Conservation (phyloP, 1,139 yeast species). For the Pichia sp. region DNA sequence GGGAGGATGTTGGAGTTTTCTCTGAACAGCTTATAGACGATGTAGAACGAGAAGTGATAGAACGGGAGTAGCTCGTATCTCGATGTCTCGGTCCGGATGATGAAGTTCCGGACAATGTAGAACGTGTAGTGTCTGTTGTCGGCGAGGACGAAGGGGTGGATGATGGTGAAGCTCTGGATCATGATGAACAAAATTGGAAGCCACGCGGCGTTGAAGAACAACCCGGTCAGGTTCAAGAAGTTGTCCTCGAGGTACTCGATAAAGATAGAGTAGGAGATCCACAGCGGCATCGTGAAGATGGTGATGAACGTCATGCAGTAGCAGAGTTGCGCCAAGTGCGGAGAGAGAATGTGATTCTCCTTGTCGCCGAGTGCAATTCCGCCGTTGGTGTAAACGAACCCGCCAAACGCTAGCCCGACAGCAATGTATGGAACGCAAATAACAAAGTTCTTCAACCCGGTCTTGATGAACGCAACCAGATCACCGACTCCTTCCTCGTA, state of each 20-base stretch:
- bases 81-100: slow-evolving; percentile 42
- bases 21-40: slow-evolving; percentile 36
- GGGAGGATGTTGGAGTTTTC: slow-evolving; percentile 27
- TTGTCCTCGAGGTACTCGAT: slow-evolving; percentile 29
- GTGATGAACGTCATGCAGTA: slow-evolving; percentile 66
- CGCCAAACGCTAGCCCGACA: slow-evolving; percentile 49
- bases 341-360: slow-evolving; percentile 66
- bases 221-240: slow-evolving; percentile 15
- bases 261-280: slow-evolving; percentile 46
- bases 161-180: slow-evolving; percentile 59
- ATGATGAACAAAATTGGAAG: slow-evolving; percentile 41
- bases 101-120: slow-evolving; percentile 67
- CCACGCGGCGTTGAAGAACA: slow-evolving; percentile 23
- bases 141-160: slow-evolving; percentile 87
- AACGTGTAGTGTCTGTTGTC: slow-evolving; percentile 94
- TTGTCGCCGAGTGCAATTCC: slow-evolving; percentile 85
- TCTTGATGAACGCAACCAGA: slow-evolving; percentile 25
- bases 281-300: slow-evolving; percentile 64
- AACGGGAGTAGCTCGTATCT: slow-evolving; percentile 51
- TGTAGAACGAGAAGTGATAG: slow-evolving; percentile 67
- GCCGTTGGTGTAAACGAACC: slow-evolving; percentile 63
- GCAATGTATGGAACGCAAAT: slow-evolving; percentile 47
- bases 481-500: slow-evolving; percentile 19
- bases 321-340: slow-evolving; percentile 77
- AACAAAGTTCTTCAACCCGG: slow-evolving; percentile 30